A percentile compares a stretch with the other conserved stretches of the same genome.
Evolutionary conservation across 2,329 filamentous ascomycete genomes (phyloP).

Genomic region (Polytolypa hystricis): DNA sequence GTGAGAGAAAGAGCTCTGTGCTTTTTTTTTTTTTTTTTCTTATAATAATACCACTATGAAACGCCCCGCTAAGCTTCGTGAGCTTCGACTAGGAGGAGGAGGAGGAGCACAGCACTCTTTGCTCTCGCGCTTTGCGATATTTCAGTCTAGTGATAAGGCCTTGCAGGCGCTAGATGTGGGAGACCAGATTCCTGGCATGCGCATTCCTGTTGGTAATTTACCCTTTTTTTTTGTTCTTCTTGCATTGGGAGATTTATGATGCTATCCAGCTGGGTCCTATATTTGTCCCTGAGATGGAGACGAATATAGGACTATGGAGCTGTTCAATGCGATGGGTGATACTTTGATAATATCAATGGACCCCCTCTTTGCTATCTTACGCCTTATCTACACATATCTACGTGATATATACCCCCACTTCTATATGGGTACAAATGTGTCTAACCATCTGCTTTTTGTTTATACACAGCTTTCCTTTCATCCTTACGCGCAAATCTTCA

Average conservation of each 20-base stretch:
- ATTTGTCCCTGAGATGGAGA: too few relatives aligned
- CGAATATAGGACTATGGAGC: too few relatives aligned
- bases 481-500: slow-evolving; percentile 72
- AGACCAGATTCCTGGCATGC: slow-evolving; percentile 22
- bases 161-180: slow-evolving; percentile 15
- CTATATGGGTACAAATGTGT: neutral
- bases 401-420: too few relatives aligned
- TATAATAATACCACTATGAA: slow-evolving; percentile 5
- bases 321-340: too few relatives aligned
- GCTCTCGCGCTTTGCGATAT: slow-evolving; percentile 8
- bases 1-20: too few relatives aligned
- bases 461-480: slow-evolving; percentile 60
- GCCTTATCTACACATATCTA: too few relatives aligned
- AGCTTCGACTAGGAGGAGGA: slow-evolving; percentile 4
- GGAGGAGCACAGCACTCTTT: slow-evolving; percentile 7
- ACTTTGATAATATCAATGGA: too few relatives aligned
- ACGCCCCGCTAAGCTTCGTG: slow-evolving; percentile 8
- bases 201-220: slow-evolving; percentile 21
- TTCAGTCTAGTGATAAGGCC: slow-evolving; percentile 3
- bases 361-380: too few relatives aligned
- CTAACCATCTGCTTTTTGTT: neutral
- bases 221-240: slow-evolving; percentile 4
- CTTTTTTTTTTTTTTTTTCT: too few relatives aligned
- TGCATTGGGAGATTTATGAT: too few relatives aligned
- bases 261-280: too few relatives aligned